These are phyloP conservation scores for Lizonia empirigonia DNA, from an alignment of 2,329 filamentous ascomycete species.

Conservation along the genomic window DNA sequence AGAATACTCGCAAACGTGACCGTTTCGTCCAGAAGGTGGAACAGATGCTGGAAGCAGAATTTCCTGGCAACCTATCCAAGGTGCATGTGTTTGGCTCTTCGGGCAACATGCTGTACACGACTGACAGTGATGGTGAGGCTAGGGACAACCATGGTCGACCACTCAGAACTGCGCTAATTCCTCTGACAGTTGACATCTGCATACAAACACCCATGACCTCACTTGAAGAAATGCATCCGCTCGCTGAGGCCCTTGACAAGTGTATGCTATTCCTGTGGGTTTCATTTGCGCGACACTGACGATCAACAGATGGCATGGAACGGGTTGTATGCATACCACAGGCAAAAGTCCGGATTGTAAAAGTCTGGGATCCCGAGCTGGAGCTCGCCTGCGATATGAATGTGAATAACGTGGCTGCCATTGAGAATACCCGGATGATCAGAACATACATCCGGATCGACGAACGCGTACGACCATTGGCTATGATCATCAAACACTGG, in stretches of 20 bases:
- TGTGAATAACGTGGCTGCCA: slow-evolving; percentile 92
- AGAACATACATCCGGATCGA: slow-evolving; percentile 95
- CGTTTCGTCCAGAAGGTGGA: slow-evolving; percentile 87
- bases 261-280: slow-evolving; percentile 62
- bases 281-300: slow-evolving; percentile 25
- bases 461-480: slow-evolving; percentile 84
- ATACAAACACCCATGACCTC: slow-evolving; percentile 91
- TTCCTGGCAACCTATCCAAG: slow-evolving; percentile 87
- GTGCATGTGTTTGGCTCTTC: slow-evolving; percentile 98
- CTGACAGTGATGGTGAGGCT: slow-evolving; percentile 86
- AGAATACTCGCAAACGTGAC: slow-evolving; percentile 76
- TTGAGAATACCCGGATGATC: slow-evolving; percentile 98
- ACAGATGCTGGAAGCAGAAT: slow-evolving; percentile 84
- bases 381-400: slow-evolving; percentile 95
- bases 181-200: slow-evolving; percentile 85
- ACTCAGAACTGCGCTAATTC: slow-evolving; percentile 28
- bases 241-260: slow-evolving; percentile 83
- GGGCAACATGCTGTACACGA: slow-evolving; percentile 90
- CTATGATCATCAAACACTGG: slow-evolving; percentile 98
- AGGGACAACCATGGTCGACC: not conserved
- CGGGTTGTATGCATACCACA: slow-evolving; percentile 92
- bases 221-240: slow-evolving; percentile 85
- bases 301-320: slow-evolving; percentile 84
- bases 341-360: slow-evolving; percentile 97
- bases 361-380: slow-evolving; percentile 96